Evolutionary conservation across 768 basidiomycete species (phyloP), one percentile per base, ranked within the genome.

Genomic region (Amanita muscaria): DNA sequence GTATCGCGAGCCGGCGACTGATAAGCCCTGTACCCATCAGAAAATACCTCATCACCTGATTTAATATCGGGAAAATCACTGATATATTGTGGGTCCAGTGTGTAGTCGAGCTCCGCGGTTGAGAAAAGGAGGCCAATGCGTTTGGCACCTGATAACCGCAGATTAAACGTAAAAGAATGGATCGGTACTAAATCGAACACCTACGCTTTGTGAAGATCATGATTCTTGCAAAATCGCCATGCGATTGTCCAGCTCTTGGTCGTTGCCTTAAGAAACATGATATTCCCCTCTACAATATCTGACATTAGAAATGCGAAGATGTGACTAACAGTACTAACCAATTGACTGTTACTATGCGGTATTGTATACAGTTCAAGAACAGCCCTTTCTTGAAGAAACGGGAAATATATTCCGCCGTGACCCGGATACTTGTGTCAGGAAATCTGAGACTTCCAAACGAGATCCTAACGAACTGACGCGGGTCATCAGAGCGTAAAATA

Each of bases 21-120:
- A 83, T 81, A 6, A 83, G 66, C 0, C 81, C 81, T n/a, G 53
- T 81, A 83, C 1, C 81, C 81, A 55, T 83, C 79, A 0, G 80
- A 82, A 56, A 83, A 82, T 0, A 70, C 52, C 44, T 79, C 77
- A 35, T 79, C 79, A 5, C 70, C 68, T 18, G 64, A 59, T 50
- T 66, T 70, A 43, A 83, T 74, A 48, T 82, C 81, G 3, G 67
- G 64, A 10, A 83, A 81, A 51, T 84, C 81, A 4, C 63, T 56
- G 6, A 69, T 64, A 36, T 62, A 64, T 21, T 55, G 52, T 2
- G 77, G 77, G 54, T 77, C 70, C 7, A 82, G 62, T 3, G 59
- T 57, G 56, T 68, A 76, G 55, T 82, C 80, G 18, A 80, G 61
- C 37, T 77, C 69, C 0, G 80, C 79, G 15, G 73, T 74, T 1